Evolutionary conservation across 139 green algal species (phyloP).

Genomic region (Pycnococcus provasolii): DNA sequence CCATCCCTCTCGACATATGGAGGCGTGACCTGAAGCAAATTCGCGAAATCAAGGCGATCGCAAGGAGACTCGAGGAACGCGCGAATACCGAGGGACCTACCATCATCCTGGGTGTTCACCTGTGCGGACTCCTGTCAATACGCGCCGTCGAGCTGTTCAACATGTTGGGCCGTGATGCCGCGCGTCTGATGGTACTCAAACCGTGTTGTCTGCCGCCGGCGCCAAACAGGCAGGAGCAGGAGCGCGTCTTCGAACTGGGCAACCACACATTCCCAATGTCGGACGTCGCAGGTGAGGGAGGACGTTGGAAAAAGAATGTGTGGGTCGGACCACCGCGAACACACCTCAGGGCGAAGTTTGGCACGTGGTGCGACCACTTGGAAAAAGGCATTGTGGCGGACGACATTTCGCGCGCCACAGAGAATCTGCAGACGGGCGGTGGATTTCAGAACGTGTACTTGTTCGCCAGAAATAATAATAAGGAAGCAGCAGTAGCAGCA

Average conservation of each 20-base stretch:
- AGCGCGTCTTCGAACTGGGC: neutral
- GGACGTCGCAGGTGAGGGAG: neutral
- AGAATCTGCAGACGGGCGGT: constrained; percentile 2
- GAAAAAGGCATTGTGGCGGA: neutral
- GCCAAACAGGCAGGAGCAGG: neutral
- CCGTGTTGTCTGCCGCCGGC: constrained; percentile 18
- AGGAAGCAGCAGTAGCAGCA: no score
- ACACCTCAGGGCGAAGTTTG: constrained; percentile 3
- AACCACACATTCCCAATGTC: neutral
- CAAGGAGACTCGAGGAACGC: neutral
- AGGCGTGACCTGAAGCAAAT: constrained; percentile 21
- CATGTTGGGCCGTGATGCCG: neutral
- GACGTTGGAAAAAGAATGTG: constrained; percentile 10
- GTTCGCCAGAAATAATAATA: neutral
- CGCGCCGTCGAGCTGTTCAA: constrained; percentile 24
- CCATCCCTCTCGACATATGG: constrained; percentile 5
- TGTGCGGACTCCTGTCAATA: constrained; percentile 20
- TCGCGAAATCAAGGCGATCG: neutral
- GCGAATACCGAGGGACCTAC: neutral
- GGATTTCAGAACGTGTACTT: constrained; percentile 15
- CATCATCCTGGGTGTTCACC: constrained; percentile 19
- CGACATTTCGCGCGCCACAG: neutral
- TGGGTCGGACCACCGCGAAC: constrained; percentile 14
- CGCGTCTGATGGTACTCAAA: constrained; percentile 4
- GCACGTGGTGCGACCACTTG: constrained; percentile 6